Evolutionary conservation across 2,329 filamentous ascomycete genomes (phyloP), one percentile per base, ranked within the genome.

Genomic region (Pyricularia grisea): DNA sequence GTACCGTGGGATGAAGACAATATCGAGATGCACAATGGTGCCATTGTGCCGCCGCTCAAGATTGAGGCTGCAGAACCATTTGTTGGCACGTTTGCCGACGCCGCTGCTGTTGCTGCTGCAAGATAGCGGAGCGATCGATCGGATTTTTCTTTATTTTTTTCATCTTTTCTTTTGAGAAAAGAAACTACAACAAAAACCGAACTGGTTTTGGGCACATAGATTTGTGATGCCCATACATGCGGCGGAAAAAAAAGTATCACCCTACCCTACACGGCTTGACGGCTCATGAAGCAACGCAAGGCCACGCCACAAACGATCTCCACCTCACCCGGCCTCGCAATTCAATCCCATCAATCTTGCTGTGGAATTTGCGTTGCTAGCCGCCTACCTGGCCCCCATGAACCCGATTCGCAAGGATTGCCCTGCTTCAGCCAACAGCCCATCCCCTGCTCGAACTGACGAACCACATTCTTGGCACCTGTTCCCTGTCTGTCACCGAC

Each of bases 51-150:
- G 17, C 77, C 77, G 25, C 74, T 81, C 72, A 81, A 80, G 73
- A 76, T 79, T 20, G 78, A 79, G 65, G 76, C 75, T 30, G 76
- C 76, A 42, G 80, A 79, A 64, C 81, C 83, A 65, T 81, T 88
- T 60, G 85, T 88, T 17, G 86, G 86, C 63, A 88, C 86, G 20
- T 88, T 88, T 79, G 83, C 84, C 64, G 86, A 88, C 74, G 86
- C 86, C 27, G 85, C 84, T 27, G 66, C 66, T 10, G 50, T 61
- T 23, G 58, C 58, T 61, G 58, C 58, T 27, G 58, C 25, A 61
- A 61, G 58, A 61, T 61, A 61, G 17, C 23, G 58, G 4, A n/a
- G 17, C 42, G 42, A 50, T 50, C 9, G 42, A 50, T 50, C 42
- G 14, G 20, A 10, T 50, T n/a, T n/a, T n/a, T n/a, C n/a, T n/a